These are phyloP conservation scores for Aureobasidium sp. DNA, from an alignment of 2,329 filamentous ascomycete genomes.

Conservation along the genomic window DNA sequence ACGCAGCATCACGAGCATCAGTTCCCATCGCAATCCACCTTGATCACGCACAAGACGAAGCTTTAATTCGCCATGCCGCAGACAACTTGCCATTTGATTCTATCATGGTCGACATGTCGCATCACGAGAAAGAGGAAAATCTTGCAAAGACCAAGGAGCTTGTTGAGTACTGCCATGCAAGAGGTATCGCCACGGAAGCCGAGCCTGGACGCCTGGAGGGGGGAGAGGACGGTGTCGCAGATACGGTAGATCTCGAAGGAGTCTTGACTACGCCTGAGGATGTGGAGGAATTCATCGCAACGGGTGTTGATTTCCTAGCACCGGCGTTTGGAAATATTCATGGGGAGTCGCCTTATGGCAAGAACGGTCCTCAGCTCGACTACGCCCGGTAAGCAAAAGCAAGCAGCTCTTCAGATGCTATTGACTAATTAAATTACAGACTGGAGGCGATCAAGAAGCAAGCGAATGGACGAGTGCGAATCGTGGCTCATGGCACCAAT, in stretches of 20 bases:
- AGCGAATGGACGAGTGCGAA: slow-evolving; percentile 53
- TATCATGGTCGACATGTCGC: slow-evolving; percentile 2
- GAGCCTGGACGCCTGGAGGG: slow-evolving; percentile 38
- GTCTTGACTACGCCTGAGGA: slow-evolving; percentile 33
- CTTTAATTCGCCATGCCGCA: neutral
- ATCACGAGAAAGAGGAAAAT: slow-evolving; percentile 2
- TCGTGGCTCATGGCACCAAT: slow-evolving; percentile 67
- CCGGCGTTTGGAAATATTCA: slow-evolving; percentile 30
- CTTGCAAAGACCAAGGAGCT: slow-evolving; percentile 2
- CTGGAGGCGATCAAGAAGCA: slow-evolving; percentile 54
- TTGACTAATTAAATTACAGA: slow-evolving; percentile 27
- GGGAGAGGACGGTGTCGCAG: slow-evolving; percentile 36
- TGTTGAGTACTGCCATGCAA: neutral
- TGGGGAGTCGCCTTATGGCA: neutral
- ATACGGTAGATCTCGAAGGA: slow-evolving; percentile 32
- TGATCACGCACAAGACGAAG: neutral
- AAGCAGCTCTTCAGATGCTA: too few species aligned
- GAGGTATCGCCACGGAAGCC: slow-evolving; percentile 28
- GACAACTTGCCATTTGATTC: slow-evolving; percentile 5
- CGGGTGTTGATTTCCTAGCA: slow-evolving; percentile 36
- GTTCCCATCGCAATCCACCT: slow-evolving; percentile 28
- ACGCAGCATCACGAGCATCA: slow-evolving; percentile 27
- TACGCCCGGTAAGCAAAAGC: neutral
- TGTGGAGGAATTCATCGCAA: slow-evolving; percentile 33
- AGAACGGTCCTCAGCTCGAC: neutral